Evolutionary conservation across 2,329 filamentous ascomycete species (phyloP).

Genomic region (Thielaviopsis cerberus): DNA sequence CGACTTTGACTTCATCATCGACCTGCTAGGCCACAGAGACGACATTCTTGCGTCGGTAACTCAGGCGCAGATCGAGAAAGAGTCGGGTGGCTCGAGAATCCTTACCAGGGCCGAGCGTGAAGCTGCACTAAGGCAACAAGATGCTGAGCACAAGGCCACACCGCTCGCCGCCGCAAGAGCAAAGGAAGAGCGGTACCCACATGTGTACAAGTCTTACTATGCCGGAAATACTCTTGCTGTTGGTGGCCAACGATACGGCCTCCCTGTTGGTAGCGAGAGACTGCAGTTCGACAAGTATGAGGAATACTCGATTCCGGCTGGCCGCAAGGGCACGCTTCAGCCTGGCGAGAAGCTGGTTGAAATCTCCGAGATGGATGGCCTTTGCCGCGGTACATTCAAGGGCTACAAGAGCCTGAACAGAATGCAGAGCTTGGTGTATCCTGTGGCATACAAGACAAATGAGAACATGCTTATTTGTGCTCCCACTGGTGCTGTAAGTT

Average conservation of each 20-base stretch:
- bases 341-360: slow-evolving; percentile 56
- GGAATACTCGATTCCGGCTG: slow-evolving; percentile 72
- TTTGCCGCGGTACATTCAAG: slow-evolving; percentile 81
- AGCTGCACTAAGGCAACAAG: slow-evolving; percentile 54
- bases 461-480: slow-evolving; percentile 99
- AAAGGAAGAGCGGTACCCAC: slow-evolving; percentile 65
- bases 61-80: slow-evolving; percentile 3
- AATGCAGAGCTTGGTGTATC: slow-evolving; percentile 95
- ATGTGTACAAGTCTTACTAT: slow-evolving; percentile 71
- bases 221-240: slow-evolving; percentile 73
- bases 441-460: slow-evolving; percentile 83
- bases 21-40: slow-evolving; percentile 61
- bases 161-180: slow-evolving; percentile 51
- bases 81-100: slow-evolving; percentile 24
- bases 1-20: slow-evolving; percentile 80
- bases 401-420: slow-evolving; percentile 87
- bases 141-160: slow-evolving; percentile 68
- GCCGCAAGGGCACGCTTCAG: slow-evolving; percentile 55
- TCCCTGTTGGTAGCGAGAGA: slow-evolving; percentile 58
- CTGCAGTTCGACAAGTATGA: slow-evolving; percentile 63
- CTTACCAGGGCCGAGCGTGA: slow-evolving; percentile 63
- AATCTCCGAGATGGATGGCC: slow-evolving; percentile 68
- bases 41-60: slow-evolving; percentile 38
- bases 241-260: slow-evolving; percentile 61
- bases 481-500: slow-evolving; percentile 70